A percentile compares a stretch with the other conserved stretches of the same genome.
These are phyloP conservation scores for Biscogniauxia sp. DNA, from an alignment of 2,329 filamentous ascomycete genomes.

Conservation along the genomic window DNA sequence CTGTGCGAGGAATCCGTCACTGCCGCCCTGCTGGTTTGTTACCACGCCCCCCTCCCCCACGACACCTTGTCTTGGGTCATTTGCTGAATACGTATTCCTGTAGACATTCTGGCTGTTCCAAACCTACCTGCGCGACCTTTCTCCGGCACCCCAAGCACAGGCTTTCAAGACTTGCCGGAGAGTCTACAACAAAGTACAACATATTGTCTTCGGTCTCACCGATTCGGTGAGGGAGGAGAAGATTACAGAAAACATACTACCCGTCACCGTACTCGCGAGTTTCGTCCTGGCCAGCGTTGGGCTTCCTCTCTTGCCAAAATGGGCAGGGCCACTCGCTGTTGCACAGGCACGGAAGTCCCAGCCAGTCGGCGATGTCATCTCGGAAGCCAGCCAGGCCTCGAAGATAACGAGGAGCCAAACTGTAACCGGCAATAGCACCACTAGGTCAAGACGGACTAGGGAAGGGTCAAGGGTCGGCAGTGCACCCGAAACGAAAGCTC, in stretches of 20 bases:
- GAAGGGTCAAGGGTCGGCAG: slow-evolving; percentile 47
- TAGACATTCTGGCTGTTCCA: slow-evolving; percentile 91
- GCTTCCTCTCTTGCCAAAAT: slow-evolving; percentile 70
- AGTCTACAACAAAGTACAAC: slow-evolving; percentile 85
- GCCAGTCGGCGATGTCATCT: slow-evolving; percentile 58
- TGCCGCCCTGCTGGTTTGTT: slow-evolving; percentile 72
- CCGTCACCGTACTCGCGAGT: slow-evolving; percentile 77
- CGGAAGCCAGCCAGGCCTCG: slow-evolving; percentile 47
- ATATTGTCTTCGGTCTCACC: slow-evolving; percentile 77
- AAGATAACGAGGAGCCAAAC: slow-evolving; percentile 69
- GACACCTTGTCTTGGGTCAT: slow-evolving; percentile 12
- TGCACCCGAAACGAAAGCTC: slow-evolving; percentile 37
- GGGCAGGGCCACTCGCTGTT: slow-evolving; percentile 77
- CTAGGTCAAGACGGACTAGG: slow-evolving; percentile 48
- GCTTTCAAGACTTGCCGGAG: slow-evolving; percentile 79
- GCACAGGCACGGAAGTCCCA: slow-evolving; percentile 77
- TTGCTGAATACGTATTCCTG: slow-evolving; percentile 20
- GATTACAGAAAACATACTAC: slow-evolving; percentile 78
- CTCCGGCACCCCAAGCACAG: slow-evolving; percentile 69
- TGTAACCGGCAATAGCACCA: slow-evolving; percentile 50
- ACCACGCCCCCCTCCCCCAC: slow-evolving; percentile 8
- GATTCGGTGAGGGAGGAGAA: slow-evolving; percentile 68
- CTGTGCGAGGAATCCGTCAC: slow-evolving; percentile 86
- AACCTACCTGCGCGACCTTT: slow-evolving; percentile 80
- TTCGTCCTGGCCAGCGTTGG: slow-evolving; percentile 76